phyloP scores from a whole-genome alignment of 1,284 basidiomycete species.

The Fistulinella cinereoalba region DNA sequence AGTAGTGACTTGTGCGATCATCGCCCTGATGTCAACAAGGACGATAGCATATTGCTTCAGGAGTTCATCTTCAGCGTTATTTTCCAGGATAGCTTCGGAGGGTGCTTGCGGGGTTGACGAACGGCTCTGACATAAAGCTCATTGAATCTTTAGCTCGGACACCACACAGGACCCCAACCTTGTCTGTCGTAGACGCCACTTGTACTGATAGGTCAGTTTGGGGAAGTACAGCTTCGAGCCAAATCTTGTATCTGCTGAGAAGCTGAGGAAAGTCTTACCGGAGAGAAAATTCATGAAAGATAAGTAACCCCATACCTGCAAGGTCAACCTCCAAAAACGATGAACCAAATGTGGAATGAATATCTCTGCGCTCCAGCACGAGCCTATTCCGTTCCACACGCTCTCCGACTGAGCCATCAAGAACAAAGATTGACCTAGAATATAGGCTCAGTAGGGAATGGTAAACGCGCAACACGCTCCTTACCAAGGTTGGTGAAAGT shows the following conservation, averaged over 20 bases:
- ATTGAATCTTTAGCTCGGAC: neutral
- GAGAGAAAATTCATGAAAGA: neutral
- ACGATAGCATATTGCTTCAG: slow-evolving; percentile 61
- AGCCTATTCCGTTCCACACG: slow-evolving; percentile 68
- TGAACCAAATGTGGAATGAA: slow-evolving; percentile 79
- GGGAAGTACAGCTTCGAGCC: slow-evolving; percentile 57
- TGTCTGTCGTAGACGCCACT: slow-evolving; percentile 28
- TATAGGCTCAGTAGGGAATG: slow-evolving; percentile 23
- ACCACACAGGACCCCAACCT: slow-evolving; percentile 14
- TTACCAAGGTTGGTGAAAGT: slow-evolving; percentile 24
- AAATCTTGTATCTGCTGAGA: slow-evolving; percentile 72
- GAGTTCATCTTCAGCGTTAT: slow-evolving; percentile 55
- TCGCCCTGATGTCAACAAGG: slow-evolving; percentile 60
- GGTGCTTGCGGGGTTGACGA: slow-evolving; percentile 50
- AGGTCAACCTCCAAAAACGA: slow-evolving; percentile 84
- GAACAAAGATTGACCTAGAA: slow-evolving; percentile 39
- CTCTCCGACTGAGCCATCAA: slow-evolving; percentile 63
- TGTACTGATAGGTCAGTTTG: slow-evolving; percentile 34
- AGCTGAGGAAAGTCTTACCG: slow-evolving; percentile 46
- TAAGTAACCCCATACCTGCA: slow-evolving; percentile 60
- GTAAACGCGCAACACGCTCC: neutral
- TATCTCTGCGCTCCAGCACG: slow-evolving; percentile 83
- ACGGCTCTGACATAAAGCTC: slow-evolving; percentile 33
- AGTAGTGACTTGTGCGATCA: slow-evolving; percentile 48
- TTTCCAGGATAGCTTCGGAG: slow-evolving; percentile 52